Evolutionary conservation across 495 filamentous ascomycete species (phyloP).

Genomic region (Tuber calosporum): DNA sequence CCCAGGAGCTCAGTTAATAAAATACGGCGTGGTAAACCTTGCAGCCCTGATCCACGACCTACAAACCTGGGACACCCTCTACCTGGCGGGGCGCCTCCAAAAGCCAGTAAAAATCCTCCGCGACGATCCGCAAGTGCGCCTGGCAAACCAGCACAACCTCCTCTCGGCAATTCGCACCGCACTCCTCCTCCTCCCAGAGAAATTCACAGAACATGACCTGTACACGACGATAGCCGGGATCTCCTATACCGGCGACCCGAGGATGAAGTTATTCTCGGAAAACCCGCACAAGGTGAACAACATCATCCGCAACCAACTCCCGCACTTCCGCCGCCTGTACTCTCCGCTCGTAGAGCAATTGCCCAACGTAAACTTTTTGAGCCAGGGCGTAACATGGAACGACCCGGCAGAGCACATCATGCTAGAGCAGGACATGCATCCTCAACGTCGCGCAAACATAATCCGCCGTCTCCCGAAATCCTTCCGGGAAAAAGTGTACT

Average conservation of each 20-base stretch:
- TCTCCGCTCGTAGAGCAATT: slow-evolving; percentile 78
- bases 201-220: slow-evolving; percentile 78
- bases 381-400: slow-evolving; percentile 39
- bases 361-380: slow-evolving; percentile 68
- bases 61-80: slow-evolving; percentile 81
- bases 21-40: slow-evolving; percentile 93
- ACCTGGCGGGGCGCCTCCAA: slow-evolving; percentile 86
- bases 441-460: slow-evolving; percentile 84
- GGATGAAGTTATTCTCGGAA: slow-evolving; percentile 81
- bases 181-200: slow-evolving; percentile 70
- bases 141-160: slow-evolving; percentile 92
- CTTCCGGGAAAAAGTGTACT: slow-evolving; percentile 85
- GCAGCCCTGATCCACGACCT: slow-evolving; percentile 80
- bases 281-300: slow-evolving; percentile 89
- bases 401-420: slow-evolving; percentile 53
- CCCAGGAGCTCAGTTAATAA: slow-evolving; percentile 55
- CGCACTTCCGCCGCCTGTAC: slow-evolving; percentile 85
- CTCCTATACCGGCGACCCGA: slow-evolving; percentile 87
- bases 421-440: slow-evolving; percentile 84
- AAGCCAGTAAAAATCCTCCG: slow-evolving; percentile 97
- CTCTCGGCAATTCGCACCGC: slow-evolving; percentile 84
- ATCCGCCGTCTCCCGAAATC: slow-evolving; percentile 80
- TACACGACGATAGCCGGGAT: slow-evolving; percentile 85
- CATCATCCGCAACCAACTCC: slow-evolving; percentile 83
- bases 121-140: slow-evolving; percentile 80